phyloP scores from a whole-genome alignment of 208 protist genomes.

The Novymonas esmeraldas region DNA sequence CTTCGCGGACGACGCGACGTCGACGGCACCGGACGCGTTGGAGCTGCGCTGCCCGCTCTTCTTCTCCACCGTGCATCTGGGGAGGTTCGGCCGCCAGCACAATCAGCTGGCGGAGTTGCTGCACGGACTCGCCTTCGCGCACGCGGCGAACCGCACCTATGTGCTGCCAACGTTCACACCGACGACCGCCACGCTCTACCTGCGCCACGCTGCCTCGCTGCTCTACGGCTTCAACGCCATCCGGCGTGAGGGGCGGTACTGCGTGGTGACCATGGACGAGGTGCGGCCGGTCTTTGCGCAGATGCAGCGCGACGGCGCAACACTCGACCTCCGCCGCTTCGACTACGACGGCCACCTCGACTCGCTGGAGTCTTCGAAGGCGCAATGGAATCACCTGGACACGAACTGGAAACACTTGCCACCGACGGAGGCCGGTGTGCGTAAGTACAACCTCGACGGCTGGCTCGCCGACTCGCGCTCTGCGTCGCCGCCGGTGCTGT shows the following conservation, averaged over 20 bases:
- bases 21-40: neutral
- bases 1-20: constrained; percentile 2
- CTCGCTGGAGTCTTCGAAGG: neutral
- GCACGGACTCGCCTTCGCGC: constrained; percentile 5
- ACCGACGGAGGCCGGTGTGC: neutral
- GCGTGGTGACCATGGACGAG: constrained; percentile 15
- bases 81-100: constrained; percentile 23
- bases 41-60: constrained; percentile 12
- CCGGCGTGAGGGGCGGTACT: constrained; percentile 25
- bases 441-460: constrained; percentile 3
- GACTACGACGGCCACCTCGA: neutral
- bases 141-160: constrained; percentile 11
- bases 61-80: constrained; percentile 18
- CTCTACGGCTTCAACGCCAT: constrained; percentile 25
- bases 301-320: neutral
- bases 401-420: neutral
- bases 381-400: neutral
- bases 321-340: constrained; percentile 1
- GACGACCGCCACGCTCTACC: neutral
- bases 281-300: constrained; percentile 2
- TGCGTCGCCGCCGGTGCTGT: neutral
- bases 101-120: constrained; percentile 25
- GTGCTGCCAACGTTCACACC: constrained; percentile 14
- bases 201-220: constrained; percentile 1
- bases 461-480: constrained; percentile 3